Evolutionary conservation across 108 stramenopile genomes (phyloP), one percentile per base, ranked within the genome.

Genomic region (Fragilariopsis cylindrus): DNA sequence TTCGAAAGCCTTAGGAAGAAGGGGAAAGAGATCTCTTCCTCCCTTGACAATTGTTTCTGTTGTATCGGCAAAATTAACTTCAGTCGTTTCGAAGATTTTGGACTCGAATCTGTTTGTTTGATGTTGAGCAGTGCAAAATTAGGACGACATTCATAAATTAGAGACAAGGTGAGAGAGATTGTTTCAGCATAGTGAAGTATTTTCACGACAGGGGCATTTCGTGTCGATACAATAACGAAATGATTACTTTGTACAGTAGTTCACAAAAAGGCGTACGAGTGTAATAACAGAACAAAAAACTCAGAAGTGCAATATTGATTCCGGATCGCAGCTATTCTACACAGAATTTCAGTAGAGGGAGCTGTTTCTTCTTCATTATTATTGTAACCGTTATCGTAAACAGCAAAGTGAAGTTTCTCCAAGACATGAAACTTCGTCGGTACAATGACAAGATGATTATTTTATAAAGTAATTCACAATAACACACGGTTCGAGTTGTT

Each of bases 31-130:
- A 79, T 98, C 97, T 58, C 96, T 91, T 76, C 98, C 98, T 68
- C 98, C 98, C 88, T 97, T 96, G 43, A 98, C 96, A 75, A 98
- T 96, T 18, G 92, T 91, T 81, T 98, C 98, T 54, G 78, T 88
- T 19, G 98, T 97, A 15, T 96, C 98, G 19, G 90, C 95, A 30
- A 98, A 89, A 40, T 73, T 67, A 69, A 98, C 95, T 69, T 89
- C 82, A 64, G 84, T 84, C 47, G 91, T 89, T 70, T 93, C 82
- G 84, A 98, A 98, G 45, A 98, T 84, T 39, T 90, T 87, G 41
- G 97, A 94, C 12, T 84, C 66, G 83, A 98, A 97, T 19, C 88
- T 88, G 60, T 30, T 30, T 30, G 30, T 30, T 30, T 30, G 30
- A 30, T 30, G 30, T 39, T n/a, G 62, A 63, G 15, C 3, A 30